Conservation (phyloP, 352 stramenopile species). For the Phytophthora hybrid region DNA sequence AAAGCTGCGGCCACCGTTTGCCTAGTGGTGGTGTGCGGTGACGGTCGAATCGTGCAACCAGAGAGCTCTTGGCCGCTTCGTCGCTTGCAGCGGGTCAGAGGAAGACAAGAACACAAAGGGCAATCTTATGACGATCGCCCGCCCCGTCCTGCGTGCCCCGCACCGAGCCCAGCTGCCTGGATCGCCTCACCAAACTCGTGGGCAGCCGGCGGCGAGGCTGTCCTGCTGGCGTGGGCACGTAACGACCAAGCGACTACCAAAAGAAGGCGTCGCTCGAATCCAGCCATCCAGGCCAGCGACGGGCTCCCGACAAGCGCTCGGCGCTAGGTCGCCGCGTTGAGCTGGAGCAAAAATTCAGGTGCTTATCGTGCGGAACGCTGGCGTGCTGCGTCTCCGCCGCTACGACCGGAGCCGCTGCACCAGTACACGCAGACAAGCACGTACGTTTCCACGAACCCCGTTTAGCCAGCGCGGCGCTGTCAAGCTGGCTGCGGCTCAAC, state of each 20-base stretch:
- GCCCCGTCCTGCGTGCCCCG: slow-evolving; percentile 15
- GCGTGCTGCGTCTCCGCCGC: slow-evolving; percentile 10
- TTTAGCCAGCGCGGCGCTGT: slow-evolving; percentile 1
- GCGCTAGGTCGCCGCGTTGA: slow-evolving; percentile 18
- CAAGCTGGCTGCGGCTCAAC: slow-evolving; percentile 13
- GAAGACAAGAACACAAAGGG: neutral
- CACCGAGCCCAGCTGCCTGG: slow-evolving; percentile 19
- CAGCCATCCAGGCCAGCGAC: slow-evolving; percentile 22
- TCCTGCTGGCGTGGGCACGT: slow-evolving; percentile 28
- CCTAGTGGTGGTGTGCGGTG: neutral
- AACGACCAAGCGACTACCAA: slow-evolving; percentile 45
- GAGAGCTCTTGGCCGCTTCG: slow-evolving; percentile 2
- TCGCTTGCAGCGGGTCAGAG: slow-evolving; percentile 13
- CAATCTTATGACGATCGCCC: slow-evolving; percentile 23
- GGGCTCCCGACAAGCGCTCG: slow-evolving; percentile 16
- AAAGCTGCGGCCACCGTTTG: neutral
- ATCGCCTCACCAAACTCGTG: slow-evolving; percentile 27
- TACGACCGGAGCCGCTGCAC: slow-evolving; percentile 1
- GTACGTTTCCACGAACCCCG: slow-evolving; percentile 1
- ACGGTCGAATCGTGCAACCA: neutral
- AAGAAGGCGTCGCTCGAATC: slow-evolving; percentile 32
- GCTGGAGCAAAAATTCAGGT: slow-evolving; percentile 23
- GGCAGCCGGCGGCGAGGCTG: slow-evolving; percentile 17
- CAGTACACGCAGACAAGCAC: neutral
- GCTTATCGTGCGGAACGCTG: slow-evolving; percentile 22